Percentiles rank a stretch among this genome's conserved stretches.
phyloP scores from a whole-genome alignment of 345 rosid genomes.

The Dimocarpus longan region DNA sequence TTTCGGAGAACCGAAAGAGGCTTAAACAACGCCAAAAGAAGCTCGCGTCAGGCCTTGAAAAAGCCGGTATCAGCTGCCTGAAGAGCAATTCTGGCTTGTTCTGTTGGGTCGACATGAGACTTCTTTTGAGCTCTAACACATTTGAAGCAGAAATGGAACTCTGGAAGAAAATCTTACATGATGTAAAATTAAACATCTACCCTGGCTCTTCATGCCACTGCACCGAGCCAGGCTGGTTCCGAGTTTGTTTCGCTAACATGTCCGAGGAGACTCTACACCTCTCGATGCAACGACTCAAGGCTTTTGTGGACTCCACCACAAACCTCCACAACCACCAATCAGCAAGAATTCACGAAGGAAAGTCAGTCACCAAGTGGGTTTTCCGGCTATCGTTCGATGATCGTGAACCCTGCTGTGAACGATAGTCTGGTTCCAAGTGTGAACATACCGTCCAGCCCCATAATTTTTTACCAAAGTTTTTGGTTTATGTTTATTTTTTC shows the following conservation, averaged over 20 bases:
- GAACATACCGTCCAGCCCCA: constrained; percentile 10
- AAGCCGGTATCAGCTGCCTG: constrained; percentile 54
- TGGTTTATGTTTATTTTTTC: constrained; percentile 18
- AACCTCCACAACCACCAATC: constrained; percentile 41
- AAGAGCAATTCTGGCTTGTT: constrained; percentile 78
- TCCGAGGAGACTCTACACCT: constrained; percentile 59
- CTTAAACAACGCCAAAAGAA: constrained; percentile 49
- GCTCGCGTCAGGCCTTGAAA: constrained; percentile 65
- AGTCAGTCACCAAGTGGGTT: constrained; percentile 62
- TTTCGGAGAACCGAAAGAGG: constrained; percentile 60
- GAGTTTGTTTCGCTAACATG: constrained; percentile 80
- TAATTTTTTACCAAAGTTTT: constrained; percentile 6
- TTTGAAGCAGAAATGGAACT: constrained; percentile 80
- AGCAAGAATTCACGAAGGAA: constrained; percentile 55
- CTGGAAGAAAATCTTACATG: constrained; percentile 77
- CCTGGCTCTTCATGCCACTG: constrained; percentile 87
- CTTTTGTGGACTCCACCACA: constrained; percentile 49
- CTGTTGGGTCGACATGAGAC: constrained; percentile 88
- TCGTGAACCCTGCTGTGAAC: constrained; percentile 52
- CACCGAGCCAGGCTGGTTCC: constrained; percentile 79
- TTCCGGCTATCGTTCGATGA: constrained; percentile 75
- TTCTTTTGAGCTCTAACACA: constrained; percentile 61
- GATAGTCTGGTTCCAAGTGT: constrained; percentile 47
- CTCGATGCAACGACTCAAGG: constrained; percentile 61
- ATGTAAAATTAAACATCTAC: constrained; percentile 58